Base-by-base conservation (phyloP, 139 green algal genomes). In the Micromonas pusilla region DNA sequence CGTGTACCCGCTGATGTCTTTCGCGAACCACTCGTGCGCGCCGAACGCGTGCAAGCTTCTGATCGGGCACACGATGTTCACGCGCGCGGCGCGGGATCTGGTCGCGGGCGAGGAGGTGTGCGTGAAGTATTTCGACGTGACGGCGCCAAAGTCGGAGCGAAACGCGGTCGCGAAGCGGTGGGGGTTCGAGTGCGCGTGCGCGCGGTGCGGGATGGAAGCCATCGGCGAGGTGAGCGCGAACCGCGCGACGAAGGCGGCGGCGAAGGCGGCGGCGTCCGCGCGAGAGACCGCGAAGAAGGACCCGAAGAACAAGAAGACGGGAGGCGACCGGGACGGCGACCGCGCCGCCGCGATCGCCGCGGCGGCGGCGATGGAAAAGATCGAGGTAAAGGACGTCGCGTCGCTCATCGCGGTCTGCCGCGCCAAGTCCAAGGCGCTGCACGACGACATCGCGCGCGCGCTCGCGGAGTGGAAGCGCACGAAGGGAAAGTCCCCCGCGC, bases 91-190 rank as follows among this genome's bases (percentile, higher is more conserved):
- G 65, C n/a, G 28, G 3, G 65, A 72, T 45, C 30, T 72, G 3
- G 26, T 33, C 13, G 65, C 28, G 65, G 65, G 65, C 65, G 65
- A 32, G 26, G 65, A 72, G 30, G 30, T 72, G 26, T 52, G 13
- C n/a, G 38, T 72, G 26, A 72, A 72, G 65, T 72, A 72, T 16
- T 72, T 52, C 30, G 65, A 72, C 30, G 33, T 33, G 3, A n/a
- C 33, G 26, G 38, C 38, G 13, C 65, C 65, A 13, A 72, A 72
- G 30, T 26, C 13, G 30, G 65, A 72, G n/a, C 65, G 65, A 4
- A 21, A 38, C 3, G 65, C 65, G 65, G 32, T 52, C 4, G 65
- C 65, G 28, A 52, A 32, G 30, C 32, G 30, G 4, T 33, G 65
- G 13, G 65, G 65, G 28, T 72, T 52, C 65, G 30, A 38, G 30